Base-by-base conservation (phyloP, 2,329 filamentous ascomycete species). In the Hypoxylon sp. region DNA sequence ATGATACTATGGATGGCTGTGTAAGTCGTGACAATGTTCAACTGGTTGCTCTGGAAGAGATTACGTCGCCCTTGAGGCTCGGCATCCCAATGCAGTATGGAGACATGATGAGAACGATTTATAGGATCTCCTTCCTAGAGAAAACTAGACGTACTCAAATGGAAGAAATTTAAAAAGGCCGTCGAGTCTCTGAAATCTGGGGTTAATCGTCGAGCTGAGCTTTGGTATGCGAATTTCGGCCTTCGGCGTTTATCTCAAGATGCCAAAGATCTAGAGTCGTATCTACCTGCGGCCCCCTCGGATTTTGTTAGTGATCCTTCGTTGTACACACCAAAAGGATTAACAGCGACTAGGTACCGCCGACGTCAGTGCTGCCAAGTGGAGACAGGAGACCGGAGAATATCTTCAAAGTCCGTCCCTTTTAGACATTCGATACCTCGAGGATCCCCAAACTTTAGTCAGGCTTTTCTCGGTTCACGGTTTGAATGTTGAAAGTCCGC, bases 401-500 rank as follows among this genome's bases (percentile, higher is more conserved):
- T 59, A 54, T 57, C 27, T 37, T 44, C 9, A 62, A 59, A 50
- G 29, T 44, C 61, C 59, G 61, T 20, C 6, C 31, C 27, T 32
- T 27, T 29, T 20, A 21, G 37, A 12, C 27, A 32, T 42, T 35
- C 34, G 9, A 43, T 51, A 48, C 48, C 30, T 38, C 37, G 30
- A 38, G 29, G n/a, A 11, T 19, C 41, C 26, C 32, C 40, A 17
- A 32, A 35, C 21, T 51, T 30, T 30, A 35, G 17, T 19, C 32
- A 29, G 27, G 12, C 35, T 38, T 17, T 34, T 19, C 30, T 35
- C 54, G 47, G 44, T 43, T 59, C 11, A 44, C 51, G 57, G 59
- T 38, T 44, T 37, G 49, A 47, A 48, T 27, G 27, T 15, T 37
- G 25, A 61, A 63, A 62, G 53, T 62, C 61, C 61, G 60, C 50